These are phyloP conservation scores for Hemileccinum rubropunctum DNA, from an alignment of 768 basidiomycete species.

Conservation along the genomic window DNA sequence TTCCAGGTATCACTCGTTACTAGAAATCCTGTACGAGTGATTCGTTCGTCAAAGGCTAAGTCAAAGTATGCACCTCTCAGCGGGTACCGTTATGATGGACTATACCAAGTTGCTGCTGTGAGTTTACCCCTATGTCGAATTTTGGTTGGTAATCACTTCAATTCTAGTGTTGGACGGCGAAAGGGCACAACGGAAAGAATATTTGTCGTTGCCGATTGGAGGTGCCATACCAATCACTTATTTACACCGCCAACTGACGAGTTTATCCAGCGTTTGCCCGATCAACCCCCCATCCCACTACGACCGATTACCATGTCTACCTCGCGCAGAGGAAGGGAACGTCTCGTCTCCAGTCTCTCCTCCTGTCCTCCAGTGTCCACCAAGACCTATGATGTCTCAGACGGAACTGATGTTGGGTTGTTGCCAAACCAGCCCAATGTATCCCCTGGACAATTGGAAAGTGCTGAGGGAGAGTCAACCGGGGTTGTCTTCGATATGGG, in stretches of 20 bases:
- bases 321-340: not conserved
- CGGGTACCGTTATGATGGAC: conserved; percentile 31
- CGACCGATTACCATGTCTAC: not conserved
- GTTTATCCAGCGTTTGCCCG: conserved; percentile 22
- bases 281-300: conserved; percentile 22
- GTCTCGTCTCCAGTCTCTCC: not conserved
- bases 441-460: not conserved
- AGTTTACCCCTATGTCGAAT: not conserved
- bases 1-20: conserved; percentile 22
- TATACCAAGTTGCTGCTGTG: conserved; percentile 27
- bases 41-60: conserved; percentile 18
- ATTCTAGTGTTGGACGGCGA: conserved; percentile 21
- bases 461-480: not conserved
- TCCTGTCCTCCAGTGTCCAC: not conserved
- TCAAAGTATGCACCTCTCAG: conserved; percentile 26
- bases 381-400: not conserved
- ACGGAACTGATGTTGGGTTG: not conserved
- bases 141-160: not conserved
- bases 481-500: not conserved
- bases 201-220: conserved; percentile 30
- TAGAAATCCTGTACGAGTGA: conserved; percentile 23
- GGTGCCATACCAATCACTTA: conserved; percentile 1
- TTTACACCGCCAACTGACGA: not conserved
- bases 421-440: not conserved
- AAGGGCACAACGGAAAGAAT: conserved; percentile 7